Percentiles rank a stretch among this genome's conserved stretches.
phyloP scores from a whole-genome alignment of 1,139 yeast genomes.

The Zygosaccharomyces sapae region DNA sequence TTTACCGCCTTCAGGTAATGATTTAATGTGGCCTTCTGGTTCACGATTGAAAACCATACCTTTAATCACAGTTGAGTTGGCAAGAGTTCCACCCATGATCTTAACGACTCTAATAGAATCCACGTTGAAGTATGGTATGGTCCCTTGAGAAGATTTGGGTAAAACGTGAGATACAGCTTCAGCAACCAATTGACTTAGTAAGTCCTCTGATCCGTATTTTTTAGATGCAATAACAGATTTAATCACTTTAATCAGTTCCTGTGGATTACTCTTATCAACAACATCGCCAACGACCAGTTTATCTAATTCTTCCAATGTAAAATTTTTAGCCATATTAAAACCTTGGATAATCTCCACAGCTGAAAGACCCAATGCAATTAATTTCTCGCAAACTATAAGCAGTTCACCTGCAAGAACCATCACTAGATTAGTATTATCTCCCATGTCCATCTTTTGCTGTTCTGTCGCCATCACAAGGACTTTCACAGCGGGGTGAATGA shows the following conservation, averaged over 20 bases:
- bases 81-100: constrained; percentile 86
- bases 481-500: constrained; percentile 96
- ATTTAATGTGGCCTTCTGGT: constrained; percentile 85
- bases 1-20: constrained; percentile 44
- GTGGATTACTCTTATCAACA: constrained; percentile 50
- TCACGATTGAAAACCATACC: constrained; percentile 99
- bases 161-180: constrained; percentile 80
- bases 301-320: constrained; percentile 65
- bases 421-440: constrained; percentile 71
- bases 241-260: constrained; percentile 67
- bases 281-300: constrained; percentile 60
- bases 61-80: constrained; percentile 72
- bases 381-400: constrained; percentile 75
- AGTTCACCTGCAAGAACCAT: constrained; percentile 87
- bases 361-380: constrained; percentile 78
- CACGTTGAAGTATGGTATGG: constrained; percentile 62
- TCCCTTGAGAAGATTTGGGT: constrained; percentile 50
- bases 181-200: constrained; percentile 72
- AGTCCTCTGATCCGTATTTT: constrained; percentile 84
- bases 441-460: constrained; percentile 92
- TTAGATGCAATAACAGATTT: constrained; percentile 89
- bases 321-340: constrained; percentile 74
- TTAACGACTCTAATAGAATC: constrained; percentile 93
- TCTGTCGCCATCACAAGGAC: constrained; percentile 93
- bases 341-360: constrained; percentile 91